These are phyloP conservation scores for Amorphotheca resinae DNA, from an alignment of 495 filamentous ascomycete genomes.

Conservation along the genomic window DNA sequence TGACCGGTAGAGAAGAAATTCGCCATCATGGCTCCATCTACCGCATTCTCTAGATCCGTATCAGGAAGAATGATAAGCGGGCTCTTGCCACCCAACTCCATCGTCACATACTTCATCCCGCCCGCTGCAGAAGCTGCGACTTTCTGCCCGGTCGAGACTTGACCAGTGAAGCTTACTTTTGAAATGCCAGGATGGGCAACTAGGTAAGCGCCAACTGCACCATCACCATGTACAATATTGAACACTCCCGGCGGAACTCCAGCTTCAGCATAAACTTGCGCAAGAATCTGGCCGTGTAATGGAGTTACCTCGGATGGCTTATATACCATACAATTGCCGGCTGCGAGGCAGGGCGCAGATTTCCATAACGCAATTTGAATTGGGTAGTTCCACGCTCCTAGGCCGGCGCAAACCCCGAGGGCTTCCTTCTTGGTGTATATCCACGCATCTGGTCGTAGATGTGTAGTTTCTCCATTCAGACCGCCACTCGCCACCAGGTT, in stretches of 20 bases:
- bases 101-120: conserved; percentile 76
- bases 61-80: conserved; percentile 61
- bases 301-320: conserved; percentile 76
- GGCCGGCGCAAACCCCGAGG: conserved; percentile 64
- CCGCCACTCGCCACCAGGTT: conserved; percentile 57
- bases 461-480: conserved; percentile 55
- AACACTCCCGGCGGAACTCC: conserved; percentile 70
- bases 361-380: conserved; percentile 85
- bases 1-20: conserved; percentile 77
- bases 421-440: conserved; percentile 64
- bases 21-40: conserved; percentile 77
- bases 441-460: conserved; percentile 57
- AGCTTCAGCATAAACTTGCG: conserved; percentile 57
- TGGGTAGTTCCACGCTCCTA: conserved; percentile 79
- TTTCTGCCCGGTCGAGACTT: conserved; percentile 63
- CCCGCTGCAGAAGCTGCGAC: conserved; percentile 56
- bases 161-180: conserved; percentile 78
- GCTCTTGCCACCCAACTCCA: conserved; percentile 77
- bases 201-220: conserved; percentile 56
- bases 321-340: conserved; percentile 80
- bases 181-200: conserved; percentile 54
- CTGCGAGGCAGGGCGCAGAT: conserved; percentile 66
- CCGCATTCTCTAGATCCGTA: conserved; percentile 57
- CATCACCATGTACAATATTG: conserved; percentile 66
- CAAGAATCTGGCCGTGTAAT: conserved; percentile 55